A percentile compares a stretch with the other conserved stretches of the same genome.
phyloP scores from a whole-genome alignment of 306 rosid genomes.

The Calophaca sinica region DNA sequence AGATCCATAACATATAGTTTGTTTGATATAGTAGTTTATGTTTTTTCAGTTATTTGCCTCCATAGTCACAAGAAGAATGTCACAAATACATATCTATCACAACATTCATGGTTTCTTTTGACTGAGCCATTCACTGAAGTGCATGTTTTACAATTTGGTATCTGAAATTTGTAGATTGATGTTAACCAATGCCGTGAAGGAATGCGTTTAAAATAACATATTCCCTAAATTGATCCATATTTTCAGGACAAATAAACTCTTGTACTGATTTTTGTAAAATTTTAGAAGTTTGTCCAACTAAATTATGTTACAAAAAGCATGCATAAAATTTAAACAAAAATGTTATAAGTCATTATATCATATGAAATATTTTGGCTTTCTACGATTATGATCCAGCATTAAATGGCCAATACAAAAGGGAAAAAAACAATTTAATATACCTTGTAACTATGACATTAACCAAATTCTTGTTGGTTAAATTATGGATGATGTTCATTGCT shows the following conservation, averaged over 20 bases:
- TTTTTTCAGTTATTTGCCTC: neutral
- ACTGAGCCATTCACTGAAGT: neutral
- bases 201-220: neutral
- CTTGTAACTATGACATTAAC: conserved; percentile 54
- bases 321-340: neutral
- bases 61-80: neutral
- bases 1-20: neutral
- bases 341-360: neutral
- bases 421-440: conserved; percentile 37
- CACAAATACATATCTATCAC: neutral
- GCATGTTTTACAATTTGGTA: neutral
- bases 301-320: conserved; percentile 8
- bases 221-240: neutral
- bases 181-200: neutral
- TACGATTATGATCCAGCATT: neutral
- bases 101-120: neutral
- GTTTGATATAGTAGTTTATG: neutral
- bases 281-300: neutral
- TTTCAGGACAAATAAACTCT: neutral
- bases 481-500: conserved; percentile 46
- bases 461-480: conserved; percentile 48
- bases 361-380: conserved; percentile 16
- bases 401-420: neutral
- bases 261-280: neutral
- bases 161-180: conserved; percentile 3